Percentiles rank a stretch among this genome's conserved stretches.
These are phyloP conservation scores for Phaeosphaeriaceae sp. DNA, from an alignment of 2,329 filamentous ascomycete genomes.

Conservation along the genomic window DNA sequence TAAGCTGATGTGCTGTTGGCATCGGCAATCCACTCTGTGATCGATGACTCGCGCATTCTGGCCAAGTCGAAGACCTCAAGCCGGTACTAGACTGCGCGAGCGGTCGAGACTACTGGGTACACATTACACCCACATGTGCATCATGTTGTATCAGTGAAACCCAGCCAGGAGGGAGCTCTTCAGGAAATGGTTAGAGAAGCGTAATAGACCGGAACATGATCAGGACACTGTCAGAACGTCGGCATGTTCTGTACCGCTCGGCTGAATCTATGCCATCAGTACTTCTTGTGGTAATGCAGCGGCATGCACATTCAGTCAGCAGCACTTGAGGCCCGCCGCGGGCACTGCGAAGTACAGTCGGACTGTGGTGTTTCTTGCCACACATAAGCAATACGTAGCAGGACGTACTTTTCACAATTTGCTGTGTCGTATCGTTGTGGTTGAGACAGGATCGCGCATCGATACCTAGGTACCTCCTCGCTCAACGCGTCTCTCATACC, in stretches of 20 bases:
- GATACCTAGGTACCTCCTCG: background rate
- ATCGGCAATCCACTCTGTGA: background rate
- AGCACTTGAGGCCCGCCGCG: background rate
- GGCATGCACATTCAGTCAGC: background rate
- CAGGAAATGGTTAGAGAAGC: background rate
- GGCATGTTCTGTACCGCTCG: background rate
- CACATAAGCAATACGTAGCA: background rate
- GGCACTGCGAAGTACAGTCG: background rate
- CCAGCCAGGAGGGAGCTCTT: background rate
- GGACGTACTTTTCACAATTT: background rate
- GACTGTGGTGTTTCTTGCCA: background rate
- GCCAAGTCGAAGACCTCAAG: background rate
- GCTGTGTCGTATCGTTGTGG: background rate
- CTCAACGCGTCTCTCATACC: background rate
- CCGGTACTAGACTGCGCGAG: background rate
- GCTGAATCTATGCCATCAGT: background rate
- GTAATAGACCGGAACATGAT: background rate
- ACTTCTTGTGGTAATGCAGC: background rate
- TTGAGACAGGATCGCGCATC: background rate
- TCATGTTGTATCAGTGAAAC: background rate
- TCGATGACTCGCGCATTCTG: conserved; percentile 1
- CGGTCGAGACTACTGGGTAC: conserved; percentile 3
- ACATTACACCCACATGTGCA: conserved; percentile 24
- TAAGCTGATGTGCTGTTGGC: conserved; percentile 10
- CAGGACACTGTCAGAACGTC: background rate